These are phyloP conservation scores for Suhomyces atakaporum DNA, from an alignment of 1,139 yeast species.

Conservation along the genomic window DNA sequence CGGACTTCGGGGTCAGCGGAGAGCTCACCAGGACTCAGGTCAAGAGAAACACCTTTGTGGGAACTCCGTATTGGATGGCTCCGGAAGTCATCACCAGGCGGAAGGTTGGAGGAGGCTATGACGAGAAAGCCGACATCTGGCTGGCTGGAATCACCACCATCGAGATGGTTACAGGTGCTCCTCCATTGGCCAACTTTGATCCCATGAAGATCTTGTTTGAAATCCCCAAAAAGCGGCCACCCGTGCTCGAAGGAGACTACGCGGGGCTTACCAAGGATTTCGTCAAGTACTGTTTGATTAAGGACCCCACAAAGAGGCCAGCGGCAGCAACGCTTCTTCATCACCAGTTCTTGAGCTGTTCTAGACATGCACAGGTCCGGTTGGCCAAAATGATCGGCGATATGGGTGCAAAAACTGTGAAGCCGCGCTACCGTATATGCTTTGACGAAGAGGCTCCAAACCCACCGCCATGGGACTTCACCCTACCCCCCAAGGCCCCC, in stretches of 20 bases:
- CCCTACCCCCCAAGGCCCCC: no score
- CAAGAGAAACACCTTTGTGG: constrained; percentile 74
- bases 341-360: constrained; percentile 44
- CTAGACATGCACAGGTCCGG: constrained; percentile 8
- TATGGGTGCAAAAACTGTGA: constrained; percentile 3
- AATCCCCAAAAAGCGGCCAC: constrained; percentile 71
- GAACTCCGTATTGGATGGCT: constrained; percentile 95
- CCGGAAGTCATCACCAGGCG: constrained; percentile 69
- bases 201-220: constrained; percentile 76
- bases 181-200: constrained; percentile 68
- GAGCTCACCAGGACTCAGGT: constrained; percentile 64
- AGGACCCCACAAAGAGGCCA: constrained; percentile 58
- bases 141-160: constrained; percentile 81
- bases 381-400: constrained; percentile 13
- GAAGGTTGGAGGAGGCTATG: constrained; percentile 71
- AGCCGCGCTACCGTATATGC: constrained; percentile 13
- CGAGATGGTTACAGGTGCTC: constrained; percentile 71
- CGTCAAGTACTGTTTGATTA: constrained; percentile 57
- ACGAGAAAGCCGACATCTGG: constrained; percentile 87
- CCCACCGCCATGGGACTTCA: constrained; percentile 6
- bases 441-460: background rate
- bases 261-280: constrained; percentile 60
- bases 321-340: constrained; percentile 45
- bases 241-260: constrained; percentile 48
- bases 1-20: constrained; percentile 88